Base-by-base conservation (phyloP, 768 basidiomycete species). In the Amanita muscaria region DNA sequence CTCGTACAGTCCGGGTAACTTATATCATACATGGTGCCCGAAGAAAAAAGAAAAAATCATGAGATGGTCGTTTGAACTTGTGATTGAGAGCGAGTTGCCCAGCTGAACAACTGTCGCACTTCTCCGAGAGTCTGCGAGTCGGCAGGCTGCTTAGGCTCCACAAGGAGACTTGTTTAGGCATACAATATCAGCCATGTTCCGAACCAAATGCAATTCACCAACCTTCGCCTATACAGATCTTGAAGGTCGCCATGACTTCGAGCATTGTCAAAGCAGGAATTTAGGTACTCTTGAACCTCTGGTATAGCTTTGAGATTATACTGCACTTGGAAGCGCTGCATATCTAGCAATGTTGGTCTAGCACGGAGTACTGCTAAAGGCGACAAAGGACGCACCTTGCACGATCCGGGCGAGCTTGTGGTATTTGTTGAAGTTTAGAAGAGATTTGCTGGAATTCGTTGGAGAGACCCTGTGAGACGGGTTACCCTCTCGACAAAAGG, bases 351-450 rank as follows among this genome's bases (percentile, higher is more conserved):
- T 32, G 24, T 45, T 23, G 33, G 29, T 40, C 49, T 40, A 30
- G 39, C 34, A 25, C 24, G 10, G 39, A 16, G 22, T 16, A 9
- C 35, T 15, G 37, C 31, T 25, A 23, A 2, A 30, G 31, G 44
- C 21, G 18, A 24, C 18, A 33, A 31, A 29, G 25, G 1, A 41
- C 64, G 55, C 52, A 77, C 87, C 87, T 68, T 87, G 81, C 34
- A 91, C 75, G 53, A 94, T 90, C 56, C 81, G 73, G 25, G 84
- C 84, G 47, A 93, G 73, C 59, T 89, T 94, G 57, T 87, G 85
- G 55, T 96, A 98, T 62, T 96, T 94, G 63, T 93, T 94, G 57
- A 96, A 92, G 64, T 99, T 99, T 59, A 98, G 73, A 30, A 99
- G 65, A 54, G 80, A 86, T 63, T 88, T 82, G 47, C 74, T 74